phyloP scores from a whole-genome alignment of 129 eudicot species.

The Flaveria trinervia region DNA sequence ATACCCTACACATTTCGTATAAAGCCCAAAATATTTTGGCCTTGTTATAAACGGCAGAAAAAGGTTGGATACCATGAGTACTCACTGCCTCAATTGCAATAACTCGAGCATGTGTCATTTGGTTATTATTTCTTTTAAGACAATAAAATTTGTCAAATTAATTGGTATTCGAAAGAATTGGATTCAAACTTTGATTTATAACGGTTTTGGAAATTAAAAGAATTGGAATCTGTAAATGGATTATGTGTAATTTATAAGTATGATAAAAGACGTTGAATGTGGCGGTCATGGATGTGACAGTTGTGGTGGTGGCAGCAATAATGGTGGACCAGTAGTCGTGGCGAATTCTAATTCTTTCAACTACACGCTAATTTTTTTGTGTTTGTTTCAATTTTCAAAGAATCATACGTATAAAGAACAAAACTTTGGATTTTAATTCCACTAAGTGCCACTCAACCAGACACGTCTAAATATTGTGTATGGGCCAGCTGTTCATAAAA shows the following conservation, averaged over 20 bases:
- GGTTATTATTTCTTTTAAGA: not conserved
- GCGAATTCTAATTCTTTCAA: too few relatives aligned
- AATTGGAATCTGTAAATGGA: not conserved
- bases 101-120: not conserved
- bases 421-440: too few relatives aligned
- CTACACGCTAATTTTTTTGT: too few relatives aligned
- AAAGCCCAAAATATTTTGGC: conserved; percentile 9
- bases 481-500: too few relatives aligned
- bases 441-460: not conserved
- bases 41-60: not conserved
- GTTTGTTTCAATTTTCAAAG: too few relatives aligned
- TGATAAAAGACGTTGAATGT: not conserved
- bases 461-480: too few relatives aligned
- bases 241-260: not conserved
- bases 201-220: not conserved
- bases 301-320: too few relatives aligned
- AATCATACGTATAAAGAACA: too few relatives aligned
- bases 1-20: conserved; percentile 1
- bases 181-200: too few relatives aligned
- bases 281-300: too few relatives aligned
- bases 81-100: not conserved
- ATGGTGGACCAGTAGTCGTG: too few relatives aligned
- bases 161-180: not conserved
- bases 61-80: not conserved
- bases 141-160: not conserved